Evolutionary conservation across 345 rosid species (phyloP).

Genomic region (Psidium friedrichsthalianum): DNA sequence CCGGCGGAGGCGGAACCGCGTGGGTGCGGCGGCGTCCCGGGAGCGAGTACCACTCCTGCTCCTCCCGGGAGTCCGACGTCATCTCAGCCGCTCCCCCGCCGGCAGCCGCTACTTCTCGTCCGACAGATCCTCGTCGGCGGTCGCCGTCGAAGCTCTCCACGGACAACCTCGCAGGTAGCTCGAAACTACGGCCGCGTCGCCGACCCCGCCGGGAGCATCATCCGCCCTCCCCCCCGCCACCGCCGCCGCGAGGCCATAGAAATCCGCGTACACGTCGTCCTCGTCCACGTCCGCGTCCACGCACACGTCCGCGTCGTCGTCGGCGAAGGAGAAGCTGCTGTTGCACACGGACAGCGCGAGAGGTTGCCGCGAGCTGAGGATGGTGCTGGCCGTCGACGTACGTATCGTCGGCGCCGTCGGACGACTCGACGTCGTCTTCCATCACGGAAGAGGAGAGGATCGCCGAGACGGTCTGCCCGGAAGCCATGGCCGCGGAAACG

Average conservation of each 20-base stretch:
- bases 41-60: conserved; percentile 41
- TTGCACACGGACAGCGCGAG: conserved; percentile 76
- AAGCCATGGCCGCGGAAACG: background rate
- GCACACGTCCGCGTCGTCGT: conserved; percentile 13
- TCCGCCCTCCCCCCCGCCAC: background rate
- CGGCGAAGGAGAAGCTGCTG: conserved; percentile 43
- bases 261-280: background rate
- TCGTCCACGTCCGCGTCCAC: background rate
- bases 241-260: background rate
- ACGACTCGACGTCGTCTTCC: conserved; percentile 18
- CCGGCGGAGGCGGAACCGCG: conserved; percentile 21
- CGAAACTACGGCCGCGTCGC: background rate
- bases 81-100: conserved; percentile 7
- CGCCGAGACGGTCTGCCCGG: background rate
- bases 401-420: conserved; percentile 37
- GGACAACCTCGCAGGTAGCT: conserved; percentile 38
- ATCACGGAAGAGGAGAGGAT: background rate
- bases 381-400: conserved; percentile 4
- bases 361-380: conserved; percentile 22
- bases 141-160: conserved; percentile 71
- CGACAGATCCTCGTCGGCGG: conserved; percentile 66
- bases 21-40: conserved; percentile 34
- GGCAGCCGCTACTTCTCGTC: conserved; percentile 17
- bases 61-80: conserved; percentile 55
- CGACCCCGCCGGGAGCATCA: background rate